These are phyloP conservation scores for Macadamia tetraphylla DNA, from an alignment of 164 flowering plant species.

Conservation along the genomic window DNA sequence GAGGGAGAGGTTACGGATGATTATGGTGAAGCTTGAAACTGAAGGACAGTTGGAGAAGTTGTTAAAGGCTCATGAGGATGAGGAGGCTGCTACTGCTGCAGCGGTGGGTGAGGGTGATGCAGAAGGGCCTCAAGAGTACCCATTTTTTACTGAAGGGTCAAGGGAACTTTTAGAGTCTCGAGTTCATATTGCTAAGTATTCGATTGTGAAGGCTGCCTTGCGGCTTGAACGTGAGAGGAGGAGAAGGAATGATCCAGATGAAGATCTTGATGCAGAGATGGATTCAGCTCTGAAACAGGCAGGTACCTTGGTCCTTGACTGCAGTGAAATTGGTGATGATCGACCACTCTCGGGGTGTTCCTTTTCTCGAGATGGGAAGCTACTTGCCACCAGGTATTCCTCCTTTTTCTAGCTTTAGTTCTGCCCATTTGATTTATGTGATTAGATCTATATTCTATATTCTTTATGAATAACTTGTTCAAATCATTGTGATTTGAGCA, in stretches of 20 bases:
- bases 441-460: background rate
- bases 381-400: conserved; percentile 84
- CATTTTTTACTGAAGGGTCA: conserved; percentile 88
- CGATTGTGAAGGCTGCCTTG: conserved; percentile 54
- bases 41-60: conserved; percentile 90
- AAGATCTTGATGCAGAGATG: conserved; percentile 77
- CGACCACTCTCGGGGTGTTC: conserved; percentile 92
- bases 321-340: conserved; percentile 91
- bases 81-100: conserved; percentile 58
- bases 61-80: conserved; percentile 89
- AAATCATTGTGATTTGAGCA: too few species aligned
- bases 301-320: conserved; percentile 47
- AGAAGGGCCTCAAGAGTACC: conserved; percentile 62
- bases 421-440: background rate
- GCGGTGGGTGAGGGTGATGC: conserved; percentile 45
- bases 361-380: conserved; percentile 63
- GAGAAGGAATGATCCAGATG: conserved; percentile 90
- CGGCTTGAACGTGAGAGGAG: conserved; percentile 69
- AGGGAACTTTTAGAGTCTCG: conserved; percentile 65
- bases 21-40: conserved; percentile 78
- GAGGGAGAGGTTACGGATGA: conserved; percentile 67
- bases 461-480: too few species aligned
- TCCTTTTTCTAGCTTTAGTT: background rate
- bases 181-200: conserved; percentile 60
- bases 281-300: conserved; percentile 71